Base-by-base conservation (phyloP, 306 rosid species). In the Vigna nakashimae region DNA sequence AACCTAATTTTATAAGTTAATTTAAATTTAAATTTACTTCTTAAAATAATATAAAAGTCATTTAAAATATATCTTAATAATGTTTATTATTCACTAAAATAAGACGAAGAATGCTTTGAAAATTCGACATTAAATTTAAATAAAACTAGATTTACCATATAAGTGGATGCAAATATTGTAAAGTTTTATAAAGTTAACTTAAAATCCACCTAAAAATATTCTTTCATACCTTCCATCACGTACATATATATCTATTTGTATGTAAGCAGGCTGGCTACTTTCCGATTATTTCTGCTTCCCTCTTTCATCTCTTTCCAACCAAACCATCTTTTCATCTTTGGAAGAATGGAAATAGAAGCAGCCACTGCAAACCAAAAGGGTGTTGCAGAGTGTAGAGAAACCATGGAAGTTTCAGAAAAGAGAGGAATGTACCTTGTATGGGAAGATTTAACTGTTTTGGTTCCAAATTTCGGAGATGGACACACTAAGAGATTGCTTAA, bases 371-470 rank as follows among this genome's bases (percentile, higher is more conserved):
- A 14, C 10, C 49, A 32, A 14, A 65, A 17, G 62, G 74, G 32
- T 77, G 58, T 17, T 4, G 49, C 4, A 16, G 71, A 36, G 24
- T 4, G 43, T 7, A 80, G 60, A 26, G 65, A 26, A 28, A 12
- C 15, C 42, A 52, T 10, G 49, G 30, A 34, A 26, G 46, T 59
- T 43, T 18, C 83, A 52, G 73, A 43, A 46, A 45, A 66, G 67
- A 74, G 69, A 76, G 83, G 85, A 45, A 87, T 92, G 94, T 77
- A 86, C 81, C 79, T 94, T 75, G 95, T 88, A 38, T 94, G 98
- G 98, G 91, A 94, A 79, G 91, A 92, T 65, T 63, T 94, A 68
- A 84, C 30, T 65, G 98, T 92, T 67, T 77, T 94, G 36, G 81
- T 92, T 83, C 91, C 97, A 72, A 94, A 90, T 51, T 88, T 84